Base-by-base conservation (phyloP, 495 filamentous ascomycete species). In the Melanomma pulvis-pyrius region DNA sequence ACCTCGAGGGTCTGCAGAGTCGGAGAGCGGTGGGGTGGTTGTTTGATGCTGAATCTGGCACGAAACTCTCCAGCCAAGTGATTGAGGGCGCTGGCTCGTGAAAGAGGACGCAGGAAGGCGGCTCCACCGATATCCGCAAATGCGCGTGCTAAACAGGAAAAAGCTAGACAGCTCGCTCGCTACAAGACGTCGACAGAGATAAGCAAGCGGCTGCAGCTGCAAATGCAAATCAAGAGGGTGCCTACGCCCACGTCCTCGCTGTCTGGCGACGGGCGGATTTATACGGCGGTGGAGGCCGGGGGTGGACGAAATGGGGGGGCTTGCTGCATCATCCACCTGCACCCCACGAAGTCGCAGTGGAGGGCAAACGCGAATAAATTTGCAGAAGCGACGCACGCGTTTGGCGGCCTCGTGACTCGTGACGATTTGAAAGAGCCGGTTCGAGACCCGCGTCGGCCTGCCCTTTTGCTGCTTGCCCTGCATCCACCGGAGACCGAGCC, bases 301-400 rank as follows among this genome's bases (percentile, higher is more conserved):
- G 39, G 39, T 44, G 9, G 5, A n/a, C n/a, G n/a, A 41, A 9
- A n/a, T n/a, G 36, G 9, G 36, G 9, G n/a, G 9, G 36, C 36
- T 41, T 9, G 9, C 36, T n/a, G 9, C 36, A n/a, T n/a, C n/a
- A n/a, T n/a, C n/a, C n/a, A n/a, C n/a, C n/a, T n/a, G 26, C 48
- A 24, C 26, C 48, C 48, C 48, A 51, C 48, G 8, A 44, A 11
- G 30, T 5, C 30, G 30, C 30, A 12, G 30, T 4, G 3, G 48
- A 3, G 21, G 48, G 48, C 48, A 55, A 29, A 54, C 59, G 48
- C 59, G 59, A 63, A 63, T 63, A 54, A 26, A 54, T 63, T 53
- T 54, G 59, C 59, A 63, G 29, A 41, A 29, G 9, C 21, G 34
- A 15, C 25, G 59, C 59, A 63, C 59, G 59, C 58, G 44, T 61